Evolutionary conservation across 768 basidiomycete genomes (phyloP), one percentile per base, ranked within the genome.

Genomic region (Lentinula sp.): DNA sequence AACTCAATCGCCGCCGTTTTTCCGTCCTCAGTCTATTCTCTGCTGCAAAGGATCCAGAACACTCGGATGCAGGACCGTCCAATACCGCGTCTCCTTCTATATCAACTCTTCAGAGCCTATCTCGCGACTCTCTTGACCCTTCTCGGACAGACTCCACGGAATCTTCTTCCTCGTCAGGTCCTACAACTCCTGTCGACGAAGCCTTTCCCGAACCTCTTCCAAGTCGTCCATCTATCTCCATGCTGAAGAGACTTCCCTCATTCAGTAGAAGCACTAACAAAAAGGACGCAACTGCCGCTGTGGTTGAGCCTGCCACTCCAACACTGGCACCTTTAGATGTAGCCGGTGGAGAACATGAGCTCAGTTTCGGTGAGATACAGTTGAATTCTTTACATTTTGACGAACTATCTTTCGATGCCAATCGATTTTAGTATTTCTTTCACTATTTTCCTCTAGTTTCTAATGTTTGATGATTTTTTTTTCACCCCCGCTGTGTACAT

Each of bases 371-470:
- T 9, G 80, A 82, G 71, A 75, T 79, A 78, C 70, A 64, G 15
- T 74, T 82, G 40, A 78, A 81, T 62, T 82, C 81, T 28, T 68
- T 82, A 56, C 79, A 80, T 60, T 82, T 82, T 65, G 80, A 82
- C 62, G 75, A 78, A 1, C 59, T 82, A 48, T 76, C 75, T 58
- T 76, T 82, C 46, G 78, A 82, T 63, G 72, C 73, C 10, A 74
- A 76, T 35, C 37, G 75, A 70, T 61, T 79, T 77, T 63, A 46
- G 51, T 23, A n/a, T 45, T 37, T 45, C 5, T 7, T 28, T 2
- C 31, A 11, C 5, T 40, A 16, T n/a, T 42, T 49, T 23, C 2
- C 10, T 43, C 21, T 34, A 31, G 15, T 37, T 23, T 59, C 48
- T 31, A n/a, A 48, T 39, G 45, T 13, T 50, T 37, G 31, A 21